Conservation (phyloP, 345 rosid species). For the Eutrema heterophyllum region DNA sequence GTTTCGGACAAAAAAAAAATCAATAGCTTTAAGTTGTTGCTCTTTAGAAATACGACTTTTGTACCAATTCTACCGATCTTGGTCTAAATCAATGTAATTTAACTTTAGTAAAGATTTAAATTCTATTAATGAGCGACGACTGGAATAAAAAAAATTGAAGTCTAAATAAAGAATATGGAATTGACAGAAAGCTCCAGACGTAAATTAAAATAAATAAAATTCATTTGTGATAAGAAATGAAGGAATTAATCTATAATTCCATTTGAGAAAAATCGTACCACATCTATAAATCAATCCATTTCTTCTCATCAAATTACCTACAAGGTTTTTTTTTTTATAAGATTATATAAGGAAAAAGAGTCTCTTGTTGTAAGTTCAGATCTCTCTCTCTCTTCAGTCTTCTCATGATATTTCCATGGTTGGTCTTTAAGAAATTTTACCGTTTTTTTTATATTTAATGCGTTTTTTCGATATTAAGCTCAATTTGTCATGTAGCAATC, state of each 20-base stretch:
- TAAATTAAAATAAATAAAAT: not conserved
- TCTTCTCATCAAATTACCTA: not conserved
- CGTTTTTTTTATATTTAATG: conserved; percentile 14
- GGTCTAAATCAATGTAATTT: not conserved
- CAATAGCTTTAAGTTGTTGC: not conserved
- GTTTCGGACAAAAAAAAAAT: not conserved
- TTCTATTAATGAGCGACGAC: not conserved
- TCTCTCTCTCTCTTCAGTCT: conserved; percentile 1
- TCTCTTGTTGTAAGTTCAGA: conserved; percentile 15
- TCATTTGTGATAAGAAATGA: not conserved
- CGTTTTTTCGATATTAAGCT: conserved; percentile 15
- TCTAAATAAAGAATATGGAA: not conserved
- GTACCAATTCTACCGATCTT: not conserved
- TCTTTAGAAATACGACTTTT: not conserved
- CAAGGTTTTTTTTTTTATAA: not conserved
- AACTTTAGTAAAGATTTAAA: not conserved
- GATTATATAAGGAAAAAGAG: not conserved
- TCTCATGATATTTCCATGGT: conserved; percentile 24
- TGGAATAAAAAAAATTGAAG: not conserved
- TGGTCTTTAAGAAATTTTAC: conserved; percentile 16
- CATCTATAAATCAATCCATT: not conserved
- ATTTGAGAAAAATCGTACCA: not conserved
- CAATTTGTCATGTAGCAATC: conserved; percentile 35
- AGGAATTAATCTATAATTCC: not conserved
- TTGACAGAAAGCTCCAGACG: not conserved